Conservation (phyloP, 495 filamentous ascomycete species). For the Massariosphaeria phaeospora region DNA sequence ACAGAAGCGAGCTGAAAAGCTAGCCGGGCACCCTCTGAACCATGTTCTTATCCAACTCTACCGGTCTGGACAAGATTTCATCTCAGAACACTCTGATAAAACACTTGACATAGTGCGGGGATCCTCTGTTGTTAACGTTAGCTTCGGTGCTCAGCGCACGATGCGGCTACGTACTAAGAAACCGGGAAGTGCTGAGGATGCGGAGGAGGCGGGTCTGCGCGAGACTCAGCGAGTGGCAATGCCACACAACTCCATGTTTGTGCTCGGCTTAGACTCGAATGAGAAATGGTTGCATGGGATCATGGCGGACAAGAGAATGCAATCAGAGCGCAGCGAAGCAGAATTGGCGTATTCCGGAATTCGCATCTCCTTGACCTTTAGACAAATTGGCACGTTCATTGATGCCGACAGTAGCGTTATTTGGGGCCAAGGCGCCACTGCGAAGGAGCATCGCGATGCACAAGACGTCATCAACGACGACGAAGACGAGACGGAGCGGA, state of each 20-base stretch:
- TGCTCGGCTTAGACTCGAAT: conserved; percentile 78
- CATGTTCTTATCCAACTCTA: conserved; percentile 93
- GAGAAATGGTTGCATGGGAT: conserved; percentile 86
- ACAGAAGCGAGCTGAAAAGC: conserved; percentile 58
- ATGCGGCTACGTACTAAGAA: conserved; percentile 89
- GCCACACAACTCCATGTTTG: conserved; percentile 83
- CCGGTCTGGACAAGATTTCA: conserved; percentile 83
- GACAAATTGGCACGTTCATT: conserved; percentile 81
- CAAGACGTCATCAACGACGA: conserved; percentile 63
- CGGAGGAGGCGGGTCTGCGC: conserved; percentile 38
- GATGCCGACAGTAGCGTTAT: conserved; percentile 58
- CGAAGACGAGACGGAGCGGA: conserved; percentile 56
- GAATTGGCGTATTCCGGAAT: conserved; percentile 70
- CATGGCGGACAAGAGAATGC: conserved; percentile 71
- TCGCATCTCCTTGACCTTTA: conserved; percentile 89
- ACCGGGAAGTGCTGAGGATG: conserved; percentile 35
- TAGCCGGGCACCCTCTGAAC: conserved; percentile 77
- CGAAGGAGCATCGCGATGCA: conserved; percentile 58
- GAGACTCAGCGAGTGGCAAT: conserved; percentile 62
- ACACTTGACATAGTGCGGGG: conserved; percentile 81
- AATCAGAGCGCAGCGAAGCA: conserved; percentile 56
- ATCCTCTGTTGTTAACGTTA: conserved; percentile 85
- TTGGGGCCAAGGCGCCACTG: conserved; percentile 85
- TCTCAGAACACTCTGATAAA: conserved; percentile 96
- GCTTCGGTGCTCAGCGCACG: conserved; percentile 81